These are phyloP conservation scores for Chaetoceros tenuissimus DNA, from an alignment of 108 stramenopile species.

Conservation along the genomic window DNA sequence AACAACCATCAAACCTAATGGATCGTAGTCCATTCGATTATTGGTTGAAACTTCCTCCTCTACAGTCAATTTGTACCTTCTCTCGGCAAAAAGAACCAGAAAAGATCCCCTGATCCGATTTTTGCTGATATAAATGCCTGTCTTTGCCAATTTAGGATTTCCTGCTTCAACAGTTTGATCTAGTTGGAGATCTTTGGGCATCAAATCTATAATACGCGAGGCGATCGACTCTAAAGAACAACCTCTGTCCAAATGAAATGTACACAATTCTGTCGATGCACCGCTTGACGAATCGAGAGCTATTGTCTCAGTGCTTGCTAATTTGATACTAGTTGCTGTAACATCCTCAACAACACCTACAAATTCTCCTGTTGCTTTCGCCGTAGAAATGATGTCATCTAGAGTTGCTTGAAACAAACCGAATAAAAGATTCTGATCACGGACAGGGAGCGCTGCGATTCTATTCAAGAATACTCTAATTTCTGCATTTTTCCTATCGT, in stretches of 20 bases:
- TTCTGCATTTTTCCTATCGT: conserved; percentile 17
- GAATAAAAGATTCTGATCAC: conserved; percentile 42
- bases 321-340: conserved; percentile 30
- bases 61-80: conserved; percentile 24
- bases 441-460: conserved; percentile 43
- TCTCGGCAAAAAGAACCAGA: conserved; percentile 34
- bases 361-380: conserved; percentile 52
- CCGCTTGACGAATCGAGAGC: conserved; percentile 39
- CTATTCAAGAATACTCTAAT: conserved; percentile 50
- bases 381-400: conserved; percentile 36
- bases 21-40: no score
- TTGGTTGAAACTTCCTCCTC: conserved; percentile 11
- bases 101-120: conserved; percentile 31
- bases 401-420: conserved; percentile 44
- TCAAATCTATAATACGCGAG: conserved; percentile 2
- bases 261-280: conserved; percentile 37
- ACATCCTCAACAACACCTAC: conserved; percentile 63
- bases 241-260: conserved; percentile 42
- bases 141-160: conserved; percentile 9
- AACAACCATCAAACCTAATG: conserved; percentile 36
- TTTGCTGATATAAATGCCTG: conserved; percentile 38
- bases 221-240: conserved; percentile 21
- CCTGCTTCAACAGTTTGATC: no score
- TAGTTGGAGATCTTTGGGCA: no score
- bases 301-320: conserved; percentile 20